Evolutionary conservation across 1,284 basidiomycete genomes (phyloP).

Genomic region (Pulveroboletus sp.): DNA sequence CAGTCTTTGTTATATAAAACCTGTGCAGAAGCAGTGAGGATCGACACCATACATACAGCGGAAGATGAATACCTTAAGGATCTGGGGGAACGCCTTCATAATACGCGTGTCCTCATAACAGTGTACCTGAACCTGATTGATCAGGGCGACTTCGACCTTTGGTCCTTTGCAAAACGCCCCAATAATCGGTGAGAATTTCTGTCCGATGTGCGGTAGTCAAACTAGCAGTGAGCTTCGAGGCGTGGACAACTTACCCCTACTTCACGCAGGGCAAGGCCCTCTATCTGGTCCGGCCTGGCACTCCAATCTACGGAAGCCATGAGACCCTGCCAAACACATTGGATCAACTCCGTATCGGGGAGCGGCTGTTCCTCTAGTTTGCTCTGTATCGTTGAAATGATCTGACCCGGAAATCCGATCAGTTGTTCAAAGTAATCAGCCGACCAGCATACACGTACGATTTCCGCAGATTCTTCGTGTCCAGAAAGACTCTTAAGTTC

Average conservation of each 20-base stretch:
- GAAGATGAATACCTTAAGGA: slow-evolving; percentile 70
- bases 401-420: slow-evolving; percentile 46
- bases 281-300: slow-evolving; percentile 87
- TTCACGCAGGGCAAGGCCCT: slow-evolving; percentile 81
- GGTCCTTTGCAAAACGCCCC: slow-evolving; percentile 86
- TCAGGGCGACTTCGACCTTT: slow-evolving; percentile 88
- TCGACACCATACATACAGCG: background rate
- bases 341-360: slow-evolving; percentile 80
- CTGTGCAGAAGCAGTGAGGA: slow-evolving; percentile 40
- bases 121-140: slow-evolving; percentile 92
- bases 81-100: slow-evolving; percentile 91
- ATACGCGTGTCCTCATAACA: slow-evolving; percentile 94
- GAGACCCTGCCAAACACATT: slow-evolving; percentile 90
- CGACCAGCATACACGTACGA: slow-evolving; percentile 45
- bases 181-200: slow-evolving; percentile 84
- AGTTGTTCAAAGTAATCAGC: slow-evolving; percentile 6
- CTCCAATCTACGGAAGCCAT: slow-evolving; percentile 87
- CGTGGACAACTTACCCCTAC: slow-evolving; percentile 59
- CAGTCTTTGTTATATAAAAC: slow-evolving; percentile 95
- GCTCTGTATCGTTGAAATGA: slow-evolving; percentile 70
- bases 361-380: slow-evolving; percentile 71
- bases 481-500: slow-evolving; percentile 62
- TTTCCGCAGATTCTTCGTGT: slow-evolving; percentile 61
- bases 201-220: slow-evolving; percentile 9
- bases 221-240: background rate